Evolutionary conservation across 1,284 basidiomycete genomes (phyloP).

Genomic region (Tausonia pullulans): DNA sequence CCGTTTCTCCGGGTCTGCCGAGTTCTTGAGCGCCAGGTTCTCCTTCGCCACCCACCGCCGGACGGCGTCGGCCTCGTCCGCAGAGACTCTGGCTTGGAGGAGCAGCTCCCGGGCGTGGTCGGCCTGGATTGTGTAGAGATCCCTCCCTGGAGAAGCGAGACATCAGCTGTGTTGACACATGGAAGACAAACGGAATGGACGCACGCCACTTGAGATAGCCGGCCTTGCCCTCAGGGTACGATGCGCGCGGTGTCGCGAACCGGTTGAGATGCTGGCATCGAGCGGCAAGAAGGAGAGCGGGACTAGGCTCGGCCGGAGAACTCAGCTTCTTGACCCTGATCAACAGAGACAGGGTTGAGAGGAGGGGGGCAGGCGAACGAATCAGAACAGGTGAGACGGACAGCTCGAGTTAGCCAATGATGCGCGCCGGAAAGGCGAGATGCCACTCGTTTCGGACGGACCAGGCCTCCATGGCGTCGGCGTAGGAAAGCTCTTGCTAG

Average conservation of each 20-base stretch:
- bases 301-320: conserved; percentile 5
- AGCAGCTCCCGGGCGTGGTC: conserved; percentile 23
- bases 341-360: neutral
- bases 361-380: too few species aligned
- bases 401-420: too few species aligned
- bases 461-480: conserved; percentile 25
- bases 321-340: conserved; percentile 17
- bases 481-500: conserved; percentile 26
- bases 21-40: conserved; percentile 19
- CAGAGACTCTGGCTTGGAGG: conserved; percentile 19
- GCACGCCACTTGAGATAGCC: conserved; percentile 28
- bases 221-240: conserved; percentile 28
- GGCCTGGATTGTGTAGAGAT: conserved; percentile 26
- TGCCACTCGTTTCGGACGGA: neutral
- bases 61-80: conserved; percentile 21
- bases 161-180: neutral
- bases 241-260: conserved; percentile 23
- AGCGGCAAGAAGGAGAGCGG: conserved; percentile 25
- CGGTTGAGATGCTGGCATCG: conserved; percentile 29
- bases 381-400: too few species aligned
- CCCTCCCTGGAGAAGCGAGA: conserved; percentile 10
- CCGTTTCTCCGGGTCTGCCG: conserved; percentile 12
- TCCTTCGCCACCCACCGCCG: conserved; percentile 27
- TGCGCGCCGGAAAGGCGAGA: too few species aligned
- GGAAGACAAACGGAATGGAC: neutral